These are phyloP conservation scores for Solanum neorickii DNA, from an alignment of 257 asterid species.

Conservation along the genomic window DNA sequence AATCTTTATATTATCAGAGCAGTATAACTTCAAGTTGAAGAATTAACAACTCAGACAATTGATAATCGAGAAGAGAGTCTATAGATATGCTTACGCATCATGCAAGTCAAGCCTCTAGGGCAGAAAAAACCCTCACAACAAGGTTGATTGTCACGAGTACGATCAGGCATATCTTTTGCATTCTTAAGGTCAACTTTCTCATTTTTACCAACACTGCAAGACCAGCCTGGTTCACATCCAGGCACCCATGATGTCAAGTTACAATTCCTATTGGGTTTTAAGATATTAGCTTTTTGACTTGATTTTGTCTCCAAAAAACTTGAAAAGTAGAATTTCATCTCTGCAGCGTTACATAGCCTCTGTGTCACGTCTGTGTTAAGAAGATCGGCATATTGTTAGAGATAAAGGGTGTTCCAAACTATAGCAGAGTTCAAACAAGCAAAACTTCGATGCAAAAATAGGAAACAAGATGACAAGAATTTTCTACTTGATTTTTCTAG, in stretches of 20 bases:
- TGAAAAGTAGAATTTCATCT: constrained; percentile 78
- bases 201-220: constrained; percentile 42
- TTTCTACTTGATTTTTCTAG: not conserved
- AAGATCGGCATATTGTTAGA: constrained; percentile 12
- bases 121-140: constrained; percentile 96
- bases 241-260: constrained; percentile 73
- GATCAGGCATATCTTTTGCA: constrained; percentile 46
- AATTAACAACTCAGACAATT: not conserved
- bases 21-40: not conserved
- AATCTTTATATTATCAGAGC: not conserved
- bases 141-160: constrained; percentile 53
- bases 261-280: constrained; percentile 82
- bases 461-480: not conserved
- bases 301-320: constrained; percentile 56
- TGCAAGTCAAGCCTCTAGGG: constrained; percentile 96
- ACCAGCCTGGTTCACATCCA: constrained; percentile 99
- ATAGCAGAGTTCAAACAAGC: not conserved
- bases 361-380: constrained; percentile 77
- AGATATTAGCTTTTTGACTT: constrained; percentile 38
- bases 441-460: not conserved
- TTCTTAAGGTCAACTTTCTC: constrained; percentile 67
- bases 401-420: not conserved
- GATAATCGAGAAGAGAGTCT: not conserved
- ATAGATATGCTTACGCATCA: constrained; percentile 71
- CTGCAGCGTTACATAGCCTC: constrained; percentile 93